Conservation (phyloP, 257 asterid genomes). For the Pogostemon cablin region DNA sequence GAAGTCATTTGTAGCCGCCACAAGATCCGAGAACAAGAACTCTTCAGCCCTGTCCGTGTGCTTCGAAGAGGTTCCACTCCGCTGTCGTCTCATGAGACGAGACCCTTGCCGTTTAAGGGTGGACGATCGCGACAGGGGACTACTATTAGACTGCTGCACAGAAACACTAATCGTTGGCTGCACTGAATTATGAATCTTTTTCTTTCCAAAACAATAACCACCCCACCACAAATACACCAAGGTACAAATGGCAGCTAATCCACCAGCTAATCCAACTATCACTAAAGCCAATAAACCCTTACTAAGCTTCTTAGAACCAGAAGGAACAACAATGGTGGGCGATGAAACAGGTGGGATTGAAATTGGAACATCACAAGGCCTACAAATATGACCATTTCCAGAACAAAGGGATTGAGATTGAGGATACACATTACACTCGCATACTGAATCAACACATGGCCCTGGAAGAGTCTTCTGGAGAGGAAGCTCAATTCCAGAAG, state of each 20-base stretch:
- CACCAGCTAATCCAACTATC: slow-evolving; percentile 74
- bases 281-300: slow-evolving; percentile 65
- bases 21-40: slow-evolving; percentile 61
- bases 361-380: slow-evolving; percentile 58
- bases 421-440: slow-evolving; percentile 72
- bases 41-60: slow-evolving; percentile 77
- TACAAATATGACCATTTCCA: slow-evolving; percentile 74
- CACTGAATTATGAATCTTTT: slow-evolving; percentile 82
- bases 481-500: slow-evolving; percentile 54
- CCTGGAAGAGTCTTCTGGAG: slow-evolving; percentile 67
- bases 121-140: slow-evolving; percentile 73
- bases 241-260: slow-evolving; percentile 62
- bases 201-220: slow-evolving; percentile 75
- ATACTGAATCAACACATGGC: slow-evolving; percentile 54
- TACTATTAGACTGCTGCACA: slow-evolving; percentile 47
- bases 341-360: slow-evolving; percentile 26
- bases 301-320: slow-evolving; percentile 41
- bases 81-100: slow-evolving; percentile 73
- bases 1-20: slow-evolving; percentile 61
- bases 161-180: slow-evolving; percentile 63
- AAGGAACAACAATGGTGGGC: not conserved
- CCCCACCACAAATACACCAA: slow-evolving; percentile 64
- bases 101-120: slow-evolving; percentile 88
- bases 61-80: slow-evolving; percentile 81
- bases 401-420: slow-evolving; percentile 61